Evolutionary conservation across 768 basidiomycete genomes (phyloP), one percentile per base, ranked within the genome.

Genomic region (Psilocybe subaeruginosa): DNA sequence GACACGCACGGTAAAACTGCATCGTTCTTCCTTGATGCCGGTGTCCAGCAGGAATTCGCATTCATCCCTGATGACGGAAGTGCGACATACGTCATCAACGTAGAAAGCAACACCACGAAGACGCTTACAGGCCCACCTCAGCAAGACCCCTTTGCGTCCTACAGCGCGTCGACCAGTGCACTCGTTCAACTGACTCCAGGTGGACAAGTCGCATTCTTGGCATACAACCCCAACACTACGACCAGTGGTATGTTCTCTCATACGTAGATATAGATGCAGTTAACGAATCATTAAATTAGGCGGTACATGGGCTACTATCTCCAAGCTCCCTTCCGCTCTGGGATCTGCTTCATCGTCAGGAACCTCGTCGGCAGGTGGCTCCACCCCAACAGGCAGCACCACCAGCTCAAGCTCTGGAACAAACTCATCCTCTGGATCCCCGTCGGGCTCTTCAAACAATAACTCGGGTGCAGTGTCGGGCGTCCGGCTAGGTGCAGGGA

Each of bases 21-120:
- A 3, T 89, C 87, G 17, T 85, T 93, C 76, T 93, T 92, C 80
- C 79, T 83, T 63, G 71, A 73, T 0, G 61, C 63, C 52, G 84
- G 82, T 49, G 86, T 88, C 12, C 90, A 91, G 66, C 78, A 87
- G 59, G 86, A 90, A 71, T 88, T 93, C 69, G 90, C 71, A 0
- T 72, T 65, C 46, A 66, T 72, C 61, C 91, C 92, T 17, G 81
- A 88, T 70, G 89, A 93, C 70, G 85, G 85, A 63, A 87, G 66
- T 84, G 78, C 79, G 23, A 87, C 88, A n/a, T 72, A 72, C 49
- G 66, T 72, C 51, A 76, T 92, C 72, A 87, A 91, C 68, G 88
- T 91, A 59, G 79, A 85, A 66, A 64, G 66, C 7, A 72, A 72
- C 59, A 69, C 69, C 45, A 72, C 71, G 8, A 72, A 72, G 48